Evolutionary conservation across 345 rosid species (phyloP).

Genomic region (Sonneratia alba): DNA sequence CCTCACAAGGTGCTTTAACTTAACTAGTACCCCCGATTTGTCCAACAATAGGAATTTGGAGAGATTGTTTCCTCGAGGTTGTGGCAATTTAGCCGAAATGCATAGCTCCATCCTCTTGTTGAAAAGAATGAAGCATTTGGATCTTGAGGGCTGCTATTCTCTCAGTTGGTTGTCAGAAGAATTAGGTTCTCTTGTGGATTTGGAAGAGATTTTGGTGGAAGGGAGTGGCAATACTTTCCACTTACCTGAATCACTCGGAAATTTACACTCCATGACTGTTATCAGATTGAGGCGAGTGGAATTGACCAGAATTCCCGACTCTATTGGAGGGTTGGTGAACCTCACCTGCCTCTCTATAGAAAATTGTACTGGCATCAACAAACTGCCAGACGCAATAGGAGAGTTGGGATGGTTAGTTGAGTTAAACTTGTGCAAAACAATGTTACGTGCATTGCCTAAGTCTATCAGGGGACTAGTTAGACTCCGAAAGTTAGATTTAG

Average conservation of each 20-base stretch:
- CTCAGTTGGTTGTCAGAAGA: not conserved
- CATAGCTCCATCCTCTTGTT: not conserved
- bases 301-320: not conserved
- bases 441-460: not conserved
- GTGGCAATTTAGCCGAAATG: not conserved
- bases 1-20: not conserved
- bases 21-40: not conserved
- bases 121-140: not conserved
- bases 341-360: not conserved
- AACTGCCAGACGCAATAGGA: not conserved
- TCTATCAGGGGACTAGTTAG: not conserved
- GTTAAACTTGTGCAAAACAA: not conserved
- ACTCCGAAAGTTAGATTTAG: not conserved
- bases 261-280: not conserved
- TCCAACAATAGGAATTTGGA: not conserved
- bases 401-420: not conserved
- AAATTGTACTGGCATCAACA: not conserved
- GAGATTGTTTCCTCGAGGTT: not conserved
- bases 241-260: not conserved
- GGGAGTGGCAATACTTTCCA: not conserved
- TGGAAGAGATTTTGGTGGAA: slow-evolving; percentile 2
- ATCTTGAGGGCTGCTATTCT: not conserved
- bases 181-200: not conserved
- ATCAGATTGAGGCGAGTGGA: not conserved
- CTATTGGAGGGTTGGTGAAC: not conserved